These are phyloP conservation scores for Arthrinium phaeospermum DNA, from an alignment of 2,329 filamentous ascomycete species.

Conservation along the genomic window DNA sequence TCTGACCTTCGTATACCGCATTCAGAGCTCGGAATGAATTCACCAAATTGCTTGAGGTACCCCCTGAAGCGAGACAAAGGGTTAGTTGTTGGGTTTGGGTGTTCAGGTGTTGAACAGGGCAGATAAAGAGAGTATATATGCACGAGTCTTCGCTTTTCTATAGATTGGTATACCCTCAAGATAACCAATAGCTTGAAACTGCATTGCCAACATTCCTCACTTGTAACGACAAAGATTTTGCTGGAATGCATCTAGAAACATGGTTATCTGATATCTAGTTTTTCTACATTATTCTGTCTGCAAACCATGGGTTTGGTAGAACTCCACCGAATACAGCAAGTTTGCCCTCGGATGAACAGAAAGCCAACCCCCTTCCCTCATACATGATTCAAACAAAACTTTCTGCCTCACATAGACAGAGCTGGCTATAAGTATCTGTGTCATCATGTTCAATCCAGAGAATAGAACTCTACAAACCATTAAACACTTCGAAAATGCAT, in stretches of 20 bases:
- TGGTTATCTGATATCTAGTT: not conserved
- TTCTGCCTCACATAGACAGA: not conserved
- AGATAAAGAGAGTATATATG: no score
- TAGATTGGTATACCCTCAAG: not conserved
- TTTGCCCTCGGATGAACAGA: not conserved
- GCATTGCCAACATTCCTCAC: not conserved
- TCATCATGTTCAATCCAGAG: not conserved
- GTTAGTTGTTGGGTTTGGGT: not conserved
- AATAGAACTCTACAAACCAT: not conserved
- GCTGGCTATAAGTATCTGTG: not conserved
- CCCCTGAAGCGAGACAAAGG: not conserved
- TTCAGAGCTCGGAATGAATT: not conserved
- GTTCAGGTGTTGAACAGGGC: no score
- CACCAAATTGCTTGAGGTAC: not conserved
- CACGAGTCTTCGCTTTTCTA: no score
- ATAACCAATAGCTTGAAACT: not conserved
- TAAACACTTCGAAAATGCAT: not conserved
- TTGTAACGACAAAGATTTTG: not conserved
- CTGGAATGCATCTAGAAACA: not conserved
- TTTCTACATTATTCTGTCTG: no score
- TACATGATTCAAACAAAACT: not conserved
- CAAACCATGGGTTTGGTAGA: not conserved
- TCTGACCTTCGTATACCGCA: not conserved
- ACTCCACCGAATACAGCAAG: not conserved
- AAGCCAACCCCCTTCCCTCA: not conserved